Evolutionary conservation across 305 asterid species (phyloP).

Genomic region (Fraxinus greggii): DNA sequence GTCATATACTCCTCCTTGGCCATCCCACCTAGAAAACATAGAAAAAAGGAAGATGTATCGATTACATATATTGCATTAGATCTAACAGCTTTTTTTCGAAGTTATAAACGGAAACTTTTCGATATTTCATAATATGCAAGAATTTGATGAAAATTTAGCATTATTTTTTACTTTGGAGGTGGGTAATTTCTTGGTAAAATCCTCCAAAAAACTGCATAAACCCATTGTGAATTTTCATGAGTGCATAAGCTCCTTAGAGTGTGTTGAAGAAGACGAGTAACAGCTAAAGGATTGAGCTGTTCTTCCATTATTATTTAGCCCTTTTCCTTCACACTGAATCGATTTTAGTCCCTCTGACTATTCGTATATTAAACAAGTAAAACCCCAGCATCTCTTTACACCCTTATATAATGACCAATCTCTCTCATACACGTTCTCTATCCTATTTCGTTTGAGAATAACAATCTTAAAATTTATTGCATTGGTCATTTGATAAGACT

Average conservation of each 20-base stretch:
- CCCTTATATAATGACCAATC: slow-evolving; percentile 61
- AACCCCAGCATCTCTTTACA: slow-evolving; percentile 64
- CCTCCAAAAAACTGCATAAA: slow-evolving; percentile 99
- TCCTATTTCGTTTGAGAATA: background rate
- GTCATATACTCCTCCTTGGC: slow-evolving; percentile 90
- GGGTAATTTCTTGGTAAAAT: slow-evolving; percentile 96
- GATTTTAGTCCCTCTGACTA: background rate
- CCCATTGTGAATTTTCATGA: slow-evolving; percentile 93
- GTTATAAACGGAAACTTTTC: background rate
- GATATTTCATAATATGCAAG: background rate
- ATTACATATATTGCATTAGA: background rate
- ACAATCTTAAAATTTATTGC: background rate
- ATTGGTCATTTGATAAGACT: background rate
- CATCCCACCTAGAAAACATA: slow-evolving; percentile 69
- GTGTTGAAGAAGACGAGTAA: slow-evolving; percentile 96
- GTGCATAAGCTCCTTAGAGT: slow-evolving; percentile 91
- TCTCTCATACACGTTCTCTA: background rate
- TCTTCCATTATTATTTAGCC: slow-evolving; percentile 56
- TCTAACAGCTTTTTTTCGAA: background rate
- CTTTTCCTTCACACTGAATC: slow-evolving; percentile 2
- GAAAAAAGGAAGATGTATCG: background rate
- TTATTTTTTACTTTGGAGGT: slow-evolving; percentile 75
- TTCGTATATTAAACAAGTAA: slow-evolving; percentile 47
- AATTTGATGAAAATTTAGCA: background rate
- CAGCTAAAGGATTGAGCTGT: slow-evolving; percentile 74